Evolutionary conservation across 441 rosid genomes (phyloP), one percentile per base, ranked within the genome.

Genomic region (Dalechampia spathulata): DNA sequence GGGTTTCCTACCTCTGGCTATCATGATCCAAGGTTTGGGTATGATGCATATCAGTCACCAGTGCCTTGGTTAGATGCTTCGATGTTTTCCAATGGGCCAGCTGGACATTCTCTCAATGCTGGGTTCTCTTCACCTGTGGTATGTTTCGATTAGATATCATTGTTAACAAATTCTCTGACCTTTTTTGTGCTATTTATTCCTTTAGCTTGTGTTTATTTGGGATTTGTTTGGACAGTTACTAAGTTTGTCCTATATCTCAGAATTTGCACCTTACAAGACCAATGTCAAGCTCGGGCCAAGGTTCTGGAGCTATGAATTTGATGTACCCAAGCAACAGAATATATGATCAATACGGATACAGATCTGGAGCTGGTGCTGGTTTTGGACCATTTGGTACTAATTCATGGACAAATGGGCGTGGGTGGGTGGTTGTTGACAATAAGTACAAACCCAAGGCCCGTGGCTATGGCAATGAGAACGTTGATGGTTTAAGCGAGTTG

Each of bases 401-500:
- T 62, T 71, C 81, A 21, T 68, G 90, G 68, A 55, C 80, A 45
- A 83, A 73, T 70, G 85, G 83, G 38, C 82, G 81, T 36, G 90
- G 83, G 0, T 89, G 94, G 94, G 70, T 62, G 63, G 62, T 74
- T 47, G 80, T 69, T 60, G 91, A 81, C 61, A 64, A 64, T 61
- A 92, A 82, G 67, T 81, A 79, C 60, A 86, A 78, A 68, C 67
- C 79, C 42, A 79, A 78, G 72, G 87, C 84, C 53, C 85, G 78
- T 52, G 77, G 73, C 27, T 80, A 74, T 20, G 82, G 78, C 41
- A 83, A 75, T 57, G 97, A 85, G 62, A 81, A 72, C 66, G 64
- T 64, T 37, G 96, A 93, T 61, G 90, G 96, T 41, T 67, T 87
- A 67, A 89, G 77, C 55, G 99, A 93, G 74, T 83, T 89, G 64